A percentile compares a stretch with the other conserved stretches of the same genome.
Evolutionary conservation across 306 rosid species (phyloP).

Genomic region (Ormosia semicastrata): DNA sequence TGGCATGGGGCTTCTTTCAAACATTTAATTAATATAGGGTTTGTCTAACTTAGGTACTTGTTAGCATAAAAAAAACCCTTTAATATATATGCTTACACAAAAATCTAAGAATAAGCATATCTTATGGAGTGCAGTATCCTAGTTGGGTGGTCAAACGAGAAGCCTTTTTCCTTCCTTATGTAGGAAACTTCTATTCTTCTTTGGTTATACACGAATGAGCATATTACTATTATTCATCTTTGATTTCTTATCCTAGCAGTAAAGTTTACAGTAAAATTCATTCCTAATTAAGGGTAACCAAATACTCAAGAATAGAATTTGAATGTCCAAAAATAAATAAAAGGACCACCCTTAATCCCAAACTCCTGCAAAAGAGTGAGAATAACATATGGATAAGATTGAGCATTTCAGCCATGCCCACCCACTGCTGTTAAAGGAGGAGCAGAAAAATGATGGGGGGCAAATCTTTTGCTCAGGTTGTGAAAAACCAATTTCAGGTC

Average conservation of each 20-base stretch:
- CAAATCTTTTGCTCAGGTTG: not conserved
- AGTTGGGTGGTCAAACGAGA: not conserved
- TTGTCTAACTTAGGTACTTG: too few species aligned
- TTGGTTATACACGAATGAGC: not conserved
- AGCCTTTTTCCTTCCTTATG: not conserved
- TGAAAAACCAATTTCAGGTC: not conserved
- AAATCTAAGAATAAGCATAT: not conserved
- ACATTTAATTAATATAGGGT: too few species aligned
- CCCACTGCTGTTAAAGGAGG: not conserved
- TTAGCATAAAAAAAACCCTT: too few species aligned
- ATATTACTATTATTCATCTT: not conserved
- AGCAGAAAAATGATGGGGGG: not conserved
- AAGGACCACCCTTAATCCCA: not conserved
- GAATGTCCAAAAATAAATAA: not conserved
- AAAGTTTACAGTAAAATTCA: not conserved
- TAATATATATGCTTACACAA: too few species aligned
- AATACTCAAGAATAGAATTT: not conserved
- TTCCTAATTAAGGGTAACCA: not conserved
- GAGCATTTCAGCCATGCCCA: constrained; percentile 4
- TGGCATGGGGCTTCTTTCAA: not conserved
- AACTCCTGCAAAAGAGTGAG: not conserved
- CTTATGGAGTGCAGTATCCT: not conserved
- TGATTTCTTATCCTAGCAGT: not conserved
- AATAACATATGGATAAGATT: not conserved
- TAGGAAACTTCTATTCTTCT: not conserved